phyloP scores from a whole-genome alignment of 2,329 filamentous ascomycete genomes.

The Calonectria crousiana region DNA sequence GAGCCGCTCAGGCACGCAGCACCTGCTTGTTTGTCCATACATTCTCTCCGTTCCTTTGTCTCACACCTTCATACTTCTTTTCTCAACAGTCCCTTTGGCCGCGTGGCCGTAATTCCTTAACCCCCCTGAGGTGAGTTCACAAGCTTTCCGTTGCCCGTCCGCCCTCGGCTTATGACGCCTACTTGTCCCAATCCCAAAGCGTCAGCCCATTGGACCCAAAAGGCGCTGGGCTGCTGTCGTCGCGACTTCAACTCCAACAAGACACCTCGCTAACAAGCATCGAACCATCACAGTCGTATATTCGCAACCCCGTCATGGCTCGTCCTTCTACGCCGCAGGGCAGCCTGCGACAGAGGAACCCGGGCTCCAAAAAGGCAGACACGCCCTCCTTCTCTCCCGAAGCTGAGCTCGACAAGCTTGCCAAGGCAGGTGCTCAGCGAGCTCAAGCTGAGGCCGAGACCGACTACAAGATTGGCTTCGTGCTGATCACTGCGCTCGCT shows the following conservation, averaged over 20 bases:
- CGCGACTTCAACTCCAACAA: background rate
- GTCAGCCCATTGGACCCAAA: conserved; percentile 13
- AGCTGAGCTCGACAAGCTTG: conserved; percentile 64
- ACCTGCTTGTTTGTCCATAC: conserved; percentile 27
- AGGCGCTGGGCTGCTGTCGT: background rate
- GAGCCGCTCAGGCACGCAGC: conserved; percentile 35
- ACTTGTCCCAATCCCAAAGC: conserved; percentile 6
- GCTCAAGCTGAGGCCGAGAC: conserved; percentile 70
- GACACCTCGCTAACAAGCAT: conserved; percentile 33
- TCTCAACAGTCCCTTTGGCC: conserved; percentile 24
- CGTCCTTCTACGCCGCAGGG: conserved; percentile 65
- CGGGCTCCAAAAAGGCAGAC: conserved; percentile 62
- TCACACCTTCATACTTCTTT: conserved; percentile 31
- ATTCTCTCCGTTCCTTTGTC: conserved; percentile 41
- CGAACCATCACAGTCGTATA: conserved; percentile 25
- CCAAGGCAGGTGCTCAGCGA: conserved; percentile 51
- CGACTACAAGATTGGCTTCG: conserved; percentile 86
- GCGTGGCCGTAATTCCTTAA: conserved; percentile 26
- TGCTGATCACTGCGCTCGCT: conserved; percentile 82
- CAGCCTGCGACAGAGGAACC: conserved; percentile 71
- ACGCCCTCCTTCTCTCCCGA: conserved; percentile 54
- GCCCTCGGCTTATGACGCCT: conserved; percentile 17
- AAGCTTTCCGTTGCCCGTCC: conserved; percentile 14
- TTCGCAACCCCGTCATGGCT: conserved; percentile 55
- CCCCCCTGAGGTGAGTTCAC: conserved; percentile 40